Evolutionary conservation across 331 rosid genomes (phyloP).

Genomic region (Stylosanthes scabra): DNA sequence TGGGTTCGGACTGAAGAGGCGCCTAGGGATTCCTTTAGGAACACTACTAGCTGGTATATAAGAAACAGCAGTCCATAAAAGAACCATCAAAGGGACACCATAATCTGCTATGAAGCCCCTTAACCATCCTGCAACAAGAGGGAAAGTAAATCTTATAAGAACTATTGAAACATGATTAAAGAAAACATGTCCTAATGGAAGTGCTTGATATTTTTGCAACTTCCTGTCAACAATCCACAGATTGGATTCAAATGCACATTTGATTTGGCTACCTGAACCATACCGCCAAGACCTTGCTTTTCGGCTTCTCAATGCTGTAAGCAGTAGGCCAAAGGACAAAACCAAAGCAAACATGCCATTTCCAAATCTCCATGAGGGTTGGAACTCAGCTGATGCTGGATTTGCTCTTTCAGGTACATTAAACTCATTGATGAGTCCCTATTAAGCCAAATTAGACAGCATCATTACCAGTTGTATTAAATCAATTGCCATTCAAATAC

Average conservation of each 20-base stretch:
- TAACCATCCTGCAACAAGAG: constrained; percentile 55
- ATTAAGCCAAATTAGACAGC: constrained; percentile 36
- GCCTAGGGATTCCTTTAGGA: constrained; percentile 79
- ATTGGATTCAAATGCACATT: too few relatives aligned
- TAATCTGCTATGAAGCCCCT: constrained; percentile 80
- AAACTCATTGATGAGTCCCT: constrained; percentile 77
- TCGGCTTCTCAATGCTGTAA: constrained; percentile 68
- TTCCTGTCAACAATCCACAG: neutral
- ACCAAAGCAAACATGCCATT: constrained; percentile 86
- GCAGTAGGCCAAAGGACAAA: constrained; percentile 75
- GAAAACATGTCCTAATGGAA: constrained; percentile 15
- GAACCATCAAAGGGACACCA: constrained; percentile 81
- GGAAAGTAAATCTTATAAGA: constrained; percentile 1
- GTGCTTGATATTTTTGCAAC: too few relatives aligned
- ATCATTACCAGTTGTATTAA: constrained; percentile 13
- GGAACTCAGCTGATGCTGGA: constrained; percentile 59
- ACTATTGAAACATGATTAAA: constrained; percentile 22
- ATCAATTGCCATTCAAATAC: constrained; percentile 19
- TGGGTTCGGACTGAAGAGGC: constrained; percentile 86
- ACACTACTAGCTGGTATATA: constrained; percentile 63
- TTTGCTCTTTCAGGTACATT: constrained; percentile 60
- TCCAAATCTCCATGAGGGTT: constrained; percentile 82
- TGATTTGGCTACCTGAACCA: constrained; percentile 83
- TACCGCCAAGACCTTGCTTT: constrained; percentile 84
- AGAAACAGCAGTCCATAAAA: constrained; percentile 74